Evolutionary conservation across 2,329 filamentous ascomycete species (phyloP).

Genomic region (Ophiostoma novo-ulmi): DNA sequence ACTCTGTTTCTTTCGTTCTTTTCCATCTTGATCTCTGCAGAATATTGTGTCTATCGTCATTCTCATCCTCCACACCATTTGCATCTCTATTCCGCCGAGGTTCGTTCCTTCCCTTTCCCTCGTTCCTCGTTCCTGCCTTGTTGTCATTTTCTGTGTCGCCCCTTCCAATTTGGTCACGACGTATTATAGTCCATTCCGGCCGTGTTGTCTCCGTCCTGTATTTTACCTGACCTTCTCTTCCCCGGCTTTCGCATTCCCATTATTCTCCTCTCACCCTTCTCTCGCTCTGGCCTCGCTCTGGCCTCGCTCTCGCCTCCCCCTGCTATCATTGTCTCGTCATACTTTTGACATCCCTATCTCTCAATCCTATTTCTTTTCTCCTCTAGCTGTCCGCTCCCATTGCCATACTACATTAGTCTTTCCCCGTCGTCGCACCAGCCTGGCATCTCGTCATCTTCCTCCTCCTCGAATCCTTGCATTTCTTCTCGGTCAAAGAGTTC

Average conservation of each 20-base stretch:
- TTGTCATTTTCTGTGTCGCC: background rate
- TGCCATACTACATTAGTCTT: background rate
- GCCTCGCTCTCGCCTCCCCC: background rate
- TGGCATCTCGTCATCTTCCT: background rate
- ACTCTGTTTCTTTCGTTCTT: background rate
- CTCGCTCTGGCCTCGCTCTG: background rate
- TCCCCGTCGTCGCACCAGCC: background rate
- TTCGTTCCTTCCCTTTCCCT: slow-evolving; percentile 4
- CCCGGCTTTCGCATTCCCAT: background rate
- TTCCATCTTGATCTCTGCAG: background rate
- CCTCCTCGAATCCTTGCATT: slow-evolving; percentile 4
- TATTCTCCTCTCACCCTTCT: background rate
- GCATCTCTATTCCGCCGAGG: background rate
- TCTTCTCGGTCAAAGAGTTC: background rate
- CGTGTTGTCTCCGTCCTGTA: background rate
- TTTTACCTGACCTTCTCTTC: background rate
- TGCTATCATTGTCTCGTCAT: background rate
- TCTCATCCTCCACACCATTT: background rate
- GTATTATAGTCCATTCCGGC: background rate
- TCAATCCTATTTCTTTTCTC: background rate
- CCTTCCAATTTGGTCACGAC: slow-evolving; percentile 4
- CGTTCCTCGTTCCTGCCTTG: background rate
- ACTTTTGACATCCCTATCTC: background rate
- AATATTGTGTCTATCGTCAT: background rate
- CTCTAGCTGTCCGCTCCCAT: background rate